Conservation (phyloP, 139 green algal species). For the Coelastrella sp. region DNA sequence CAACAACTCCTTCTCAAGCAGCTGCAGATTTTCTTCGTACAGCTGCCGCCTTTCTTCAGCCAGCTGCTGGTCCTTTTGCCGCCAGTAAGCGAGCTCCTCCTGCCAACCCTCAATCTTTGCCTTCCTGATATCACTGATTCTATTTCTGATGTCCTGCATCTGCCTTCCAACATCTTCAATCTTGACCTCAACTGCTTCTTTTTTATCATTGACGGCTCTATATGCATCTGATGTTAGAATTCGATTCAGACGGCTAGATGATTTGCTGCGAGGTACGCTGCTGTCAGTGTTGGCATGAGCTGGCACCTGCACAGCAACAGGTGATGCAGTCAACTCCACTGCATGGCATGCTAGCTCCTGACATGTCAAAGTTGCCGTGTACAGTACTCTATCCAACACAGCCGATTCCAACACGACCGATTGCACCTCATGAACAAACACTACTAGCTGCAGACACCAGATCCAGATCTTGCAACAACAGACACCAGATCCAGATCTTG, state of each 20-base stretch:
- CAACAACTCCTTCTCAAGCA: conserved; percentile 11
- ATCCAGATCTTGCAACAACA: too few relatives aligned
- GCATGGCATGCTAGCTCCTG: not conserved
- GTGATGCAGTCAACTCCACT: not conserved
- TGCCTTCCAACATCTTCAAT: not conserved
- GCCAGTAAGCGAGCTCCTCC: not conserved
- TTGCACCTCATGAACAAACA: not conserved
- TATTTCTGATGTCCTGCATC: not conserved
- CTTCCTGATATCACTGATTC: not conserved
- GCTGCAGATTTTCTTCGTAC: not conserved
- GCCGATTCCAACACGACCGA: not conserved
- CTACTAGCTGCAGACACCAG: not conserved
- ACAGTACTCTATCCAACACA: not conserved
- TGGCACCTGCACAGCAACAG: not conserved
- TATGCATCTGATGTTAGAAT: not conserved
- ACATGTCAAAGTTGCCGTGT: not conserved
- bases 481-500: not conserved
- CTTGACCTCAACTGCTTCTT: not conserved
- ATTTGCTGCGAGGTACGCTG: not conserved
- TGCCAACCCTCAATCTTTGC: conserved; percentile 27
- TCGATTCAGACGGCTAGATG: not conserved
- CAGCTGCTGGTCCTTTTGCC: conserved; percentile 8
- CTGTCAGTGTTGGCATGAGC: not conserved
- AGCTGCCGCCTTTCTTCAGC: not conserved
- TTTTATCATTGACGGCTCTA: not conserved